Percentiles rank a stretch among this genome's conserved stretches.
phyloP scores from a whole-genome alignment of 73 alveolate genomes.

The Paramecium caudatum region DNA sequence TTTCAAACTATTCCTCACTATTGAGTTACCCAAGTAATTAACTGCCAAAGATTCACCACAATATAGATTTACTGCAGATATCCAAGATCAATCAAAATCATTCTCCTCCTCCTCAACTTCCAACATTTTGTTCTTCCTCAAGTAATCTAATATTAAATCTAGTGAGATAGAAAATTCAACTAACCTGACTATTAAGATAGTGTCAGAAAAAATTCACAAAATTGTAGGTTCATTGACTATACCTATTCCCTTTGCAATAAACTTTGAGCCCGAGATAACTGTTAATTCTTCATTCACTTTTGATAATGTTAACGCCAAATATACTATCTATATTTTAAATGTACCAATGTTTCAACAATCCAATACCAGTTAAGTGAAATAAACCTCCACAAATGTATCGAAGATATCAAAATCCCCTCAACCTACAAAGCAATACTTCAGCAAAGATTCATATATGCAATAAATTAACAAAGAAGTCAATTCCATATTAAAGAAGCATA shows the following conservation, averaged over 20 bases:
- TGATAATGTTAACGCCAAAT: neutral
- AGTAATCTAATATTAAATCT: conserved; percentile 18
- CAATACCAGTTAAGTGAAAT: too few relatives aligned
- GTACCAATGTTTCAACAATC: neutral
- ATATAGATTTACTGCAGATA: neutral
- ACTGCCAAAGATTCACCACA: neutral
- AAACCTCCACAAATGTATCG: too few relatives aligned
- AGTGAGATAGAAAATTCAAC: conserved; percentile 29
- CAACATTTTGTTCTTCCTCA: conserved; percentile 10
- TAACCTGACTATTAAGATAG: neutral
- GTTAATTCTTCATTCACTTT: neutral
- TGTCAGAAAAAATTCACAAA: conserved; percentile 7
- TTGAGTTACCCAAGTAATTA: conserved; percentile 4
- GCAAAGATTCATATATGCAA: neutral
- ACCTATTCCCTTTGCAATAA: conserved; percentile 22
- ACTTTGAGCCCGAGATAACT: neutral
- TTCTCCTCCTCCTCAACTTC: neutral
- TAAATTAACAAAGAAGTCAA: neutral
- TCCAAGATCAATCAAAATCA: conserved; percentile 36
- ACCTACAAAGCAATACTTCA: neutral
- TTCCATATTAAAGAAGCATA: neutral
- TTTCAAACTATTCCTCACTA: neutral
- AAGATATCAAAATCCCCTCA: neutral
- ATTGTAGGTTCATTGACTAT: conserved; percentile 7
- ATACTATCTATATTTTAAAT: neutral